phyloP scores from a whole-genome alignment of 176 grass and related monocot species.

The Aegilops bicornis region DNA sequence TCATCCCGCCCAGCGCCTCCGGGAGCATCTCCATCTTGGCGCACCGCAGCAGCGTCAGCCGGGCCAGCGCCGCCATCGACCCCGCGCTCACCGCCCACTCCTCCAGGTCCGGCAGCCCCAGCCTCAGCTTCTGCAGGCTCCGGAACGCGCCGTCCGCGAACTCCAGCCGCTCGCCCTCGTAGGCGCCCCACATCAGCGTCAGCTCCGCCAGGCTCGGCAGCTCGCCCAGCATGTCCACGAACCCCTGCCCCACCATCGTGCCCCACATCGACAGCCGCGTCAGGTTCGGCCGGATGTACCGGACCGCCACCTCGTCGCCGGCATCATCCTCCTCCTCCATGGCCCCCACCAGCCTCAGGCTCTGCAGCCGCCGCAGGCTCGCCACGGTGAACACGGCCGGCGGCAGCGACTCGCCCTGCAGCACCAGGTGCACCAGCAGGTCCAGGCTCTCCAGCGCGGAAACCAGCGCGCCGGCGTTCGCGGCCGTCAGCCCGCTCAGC shows the following conservation, averaged over 20 bases:
- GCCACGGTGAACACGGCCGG: conserved; percentile 33
- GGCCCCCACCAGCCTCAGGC: conserved; percentile 31
- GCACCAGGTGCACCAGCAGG: conserved; percentile 42
- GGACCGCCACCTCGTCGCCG: background rate
- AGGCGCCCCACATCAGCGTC: conserved; percentile 16
- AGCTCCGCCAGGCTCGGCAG: conserved; percentile 48
- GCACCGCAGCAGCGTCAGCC: conserved; percentile 41
- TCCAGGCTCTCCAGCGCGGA: conserved; percentile 42
- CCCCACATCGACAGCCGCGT: conserved; percentile 32
- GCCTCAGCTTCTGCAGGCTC: conserved; percentile 28
- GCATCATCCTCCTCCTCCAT: conserved; percentile 19
- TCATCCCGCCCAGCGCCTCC: conserved; percentile 38
- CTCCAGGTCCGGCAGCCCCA: conserved; percentile 36
- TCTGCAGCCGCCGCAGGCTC: conserved; percentile 51
- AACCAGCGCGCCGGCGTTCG: conserved; percentile 22
- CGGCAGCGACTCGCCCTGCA: conserved; percentile 42
- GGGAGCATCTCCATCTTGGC: conserved; percentile 47
- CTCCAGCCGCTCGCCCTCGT: conserved; percentile 29
- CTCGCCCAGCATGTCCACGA: conserved; percentile 50
- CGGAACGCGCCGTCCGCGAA: conserved; percentile 32
- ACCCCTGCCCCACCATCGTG: conserved; percentile 40
- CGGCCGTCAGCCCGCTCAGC: conserved; percentile 29
- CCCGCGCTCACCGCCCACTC: conserved; percentile 28
- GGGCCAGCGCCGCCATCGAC: conserved; percentile 21
- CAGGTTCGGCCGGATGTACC: conserved; percentile 53